phyloP scores from a whole-genome alignment of 179 eudicot genomes.

The Spinacia oleracea region DNA sequence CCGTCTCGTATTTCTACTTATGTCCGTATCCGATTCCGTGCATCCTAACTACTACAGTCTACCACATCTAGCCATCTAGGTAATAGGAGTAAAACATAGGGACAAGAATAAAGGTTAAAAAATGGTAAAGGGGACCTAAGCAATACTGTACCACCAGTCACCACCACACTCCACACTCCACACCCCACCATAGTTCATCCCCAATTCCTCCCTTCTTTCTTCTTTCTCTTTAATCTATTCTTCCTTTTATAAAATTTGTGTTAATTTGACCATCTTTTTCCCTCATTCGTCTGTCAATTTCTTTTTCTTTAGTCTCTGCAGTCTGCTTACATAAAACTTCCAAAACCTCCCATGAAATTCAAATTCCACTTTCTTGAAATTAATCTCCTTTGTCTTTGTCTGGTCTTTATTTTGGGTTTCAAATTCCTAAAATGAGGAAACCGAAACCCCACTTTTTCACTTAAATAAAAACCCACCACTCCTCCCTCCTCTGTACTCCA shows the following conservation, averaged over 20 bases:
- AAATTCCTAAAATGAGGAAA: neutral
- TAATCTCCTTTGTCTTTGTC: neutral
- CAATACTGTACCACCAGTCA: neutral
- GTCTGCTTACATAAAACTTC: neutral
- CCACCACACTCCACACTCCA: neutral
- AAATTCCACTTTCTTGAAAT: neutral
- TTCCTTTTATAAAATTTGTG: neutral
- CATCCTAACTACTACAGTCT: too few species aligned
- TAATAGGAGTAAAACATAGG: neutral
- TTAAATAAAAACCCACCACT: neutral
- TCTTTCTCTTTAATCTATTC: neutral
- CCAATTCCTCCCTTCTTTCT: neutral
- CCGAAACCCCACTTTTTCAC: neutral
- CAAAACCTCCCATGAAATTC: neutral
- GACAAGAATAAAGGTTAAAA: neutral
- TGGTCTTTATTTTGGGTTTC: neutral
- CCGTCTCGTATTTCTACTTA: too few species aligned
- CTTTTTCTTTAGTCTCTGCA: neutral
- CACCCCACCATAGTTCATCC: neutral
- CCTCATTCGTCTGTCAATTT: neutral
- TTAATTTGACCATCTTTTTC: constrained; percentile 11
- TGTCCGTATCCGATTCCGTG: too few species aligned
- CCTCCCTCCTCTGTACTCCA: too few species aligned
- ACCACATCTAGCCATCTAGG: too few species aligned
- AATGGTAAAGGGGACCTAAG: neutral